Base-by-base conservation (phyloP, 805 yeast species). In the Nakazawaea siamensis region DNA sequence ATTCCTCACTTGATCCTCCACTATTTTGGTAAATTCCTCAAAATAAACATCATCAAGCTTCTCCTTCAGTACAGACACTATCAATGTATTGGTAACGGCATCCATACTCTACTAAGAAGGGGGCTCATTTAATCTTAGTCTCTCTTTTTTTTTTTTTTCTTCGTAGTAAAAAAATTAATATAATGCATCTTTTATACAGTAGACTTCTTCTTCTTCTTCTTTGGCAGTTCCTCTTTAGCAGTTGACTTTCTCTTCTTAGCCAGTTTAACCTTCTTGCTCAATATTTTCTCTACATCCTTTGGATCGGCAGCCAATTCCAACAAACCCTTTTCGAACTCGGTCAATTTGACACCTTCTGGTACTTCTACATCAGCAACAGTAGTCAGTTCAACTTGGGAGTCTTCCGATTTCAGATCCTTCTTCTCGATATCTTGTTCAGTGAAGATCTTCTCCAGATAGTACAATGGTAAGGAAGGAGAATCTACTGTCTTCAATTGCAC, bases 381-480 rank as follows among this genome's bases (percentile, higher is more conserved):
- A 20, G 23, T 20, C 7, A 10, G 5, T 13, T 38, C 25, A 38
- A 26, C 24, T 45, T 31, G 35, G 42, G 33, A 10, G 11, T 50
- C 54, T 17, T 49, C 46, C 14, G 54, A 42, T 25, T 41, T 39
- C 3, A 36, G 37, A 8, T 49, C 43, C 14, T 56, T 64, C 10
- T 55, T 59, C 7, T 58, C 54, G 27, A 72, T 58, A 48, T 78
- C 84, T 27, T 58, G 61, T 17, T 71, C 77, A 24, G 52, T 48
- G 51, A 57, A 69, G 34, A 79, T 52, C 43, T 65, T 67, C 20
- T 80, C 79, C 30, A 80, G 65, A 51, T 78, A 73, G 58, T 66
- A 92, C 40, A 92, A 64, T 29, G 99, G 97, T 48, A 92, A 64
- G 7, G 88, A 73, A 15, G 96, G 95, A 15, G 95, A 84, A 27